These are phyloP conservation scores for Neonectria magnoliae DNA, from an alignment of 2,329 filamentous ascomycete genomes.

Conservation along the genomic window DNA sequence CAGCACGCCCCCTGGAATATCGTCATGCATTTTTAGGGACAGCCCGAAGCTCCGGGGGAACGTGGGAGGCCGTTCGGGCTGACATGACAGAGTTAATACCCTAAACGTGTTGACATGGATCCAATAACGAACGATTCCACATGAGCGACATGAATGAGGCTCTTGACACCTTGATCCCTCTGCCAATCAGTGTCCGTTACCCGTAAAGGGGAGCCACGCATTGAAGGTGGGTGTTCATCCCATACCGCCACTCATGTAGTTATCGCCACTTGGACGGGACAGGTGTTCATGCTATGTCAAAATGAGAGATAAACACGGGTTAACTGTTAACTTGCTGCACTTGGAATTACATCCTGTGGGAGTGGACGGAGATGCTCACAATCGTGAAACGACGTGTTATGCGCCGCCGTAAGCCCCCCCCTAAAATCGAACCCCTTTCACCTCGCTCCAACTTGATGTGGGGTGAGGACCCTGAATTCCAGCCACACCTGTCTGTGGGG, in stretches of 20 bases:
- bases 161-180: conserved; percentile 3
- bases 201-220: neutral
- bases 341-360: neutral
- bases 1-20: neutral
- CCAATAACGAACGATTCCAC: conserved; percentile 10
- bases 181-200: conserved; percentile 8
- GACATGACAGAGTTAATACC: neutral
- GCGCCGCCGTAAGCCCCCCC: conserved; percentile 33
- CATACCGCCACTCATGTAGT: conserved; percentile 3
- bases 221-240: conserved; percentile 14
- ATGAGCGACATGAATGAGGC: conserved; percentile 7
- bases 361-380: conserved; percentile 1
- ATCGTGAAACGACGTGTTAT: conserved; percentile 23
- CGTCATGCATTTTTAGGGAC: neutral
- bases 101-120: neutral
- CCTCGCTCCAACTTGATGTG: conserved; percentile 26
- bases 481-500: conserved; percentile 32
- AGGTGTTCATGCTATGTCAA: conserved; percentile 2
- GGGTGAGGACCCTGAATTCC: conserved; percentile 38
- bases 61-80: conserved; percentile 17
- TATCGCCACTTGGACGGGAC: neutral
- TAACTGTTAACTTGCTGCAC: neutral
- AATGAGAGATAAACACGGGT: neutral
- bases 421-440: conserved; percentile 32
- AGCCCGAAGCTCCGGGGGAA: conserved; percentile 4